Percentiles rank a stretch among this genome's conserved stretches.
Evolutionary conservation across 2,329 filamentous ascomycete genomes (phyloP).

Genomic region (Fusarium austroafricanum): DNA sequence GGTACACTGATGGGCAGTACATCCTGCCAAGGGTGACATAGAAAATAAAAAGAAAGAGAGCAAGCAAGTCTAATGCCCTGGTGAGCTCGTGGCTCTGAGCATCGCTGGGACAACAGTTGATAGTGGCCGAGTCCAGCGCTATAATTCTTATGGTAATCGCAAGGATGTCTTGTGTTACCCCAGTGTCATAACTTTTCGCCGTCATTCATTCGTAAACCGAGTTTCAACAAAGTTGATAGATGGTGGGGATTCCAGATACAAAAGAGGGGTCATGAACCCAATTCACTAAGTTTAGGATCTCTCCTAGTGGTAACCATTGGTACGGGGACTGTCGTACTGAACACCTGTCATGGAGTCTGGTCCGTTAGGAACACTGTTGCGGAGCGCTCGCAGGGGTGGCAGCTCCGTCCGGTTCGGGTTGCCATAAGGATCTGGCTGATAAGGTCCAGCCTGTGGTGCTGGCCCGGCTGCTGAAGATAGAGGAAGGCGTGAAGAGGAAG

Average conservation of each 20-base stretch:
- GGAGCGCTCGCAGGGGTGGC: constrained; percentile 67
- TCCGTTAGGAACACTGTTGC: constrained; percentile 54
- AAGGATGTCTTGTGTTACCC: constrained; percentile 27
- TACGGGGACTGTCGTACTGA: constrained; percentile 66
- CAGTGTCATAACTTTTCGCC: constrained; percentile 44
- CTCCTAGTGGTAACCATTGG: constrained; percentile 60
- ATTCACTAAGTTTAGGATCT: constrained; percentile 46
- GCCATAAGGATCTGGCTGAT: constrained; percentile 49
- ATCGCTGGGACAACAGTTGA: constrained; percentile 13
- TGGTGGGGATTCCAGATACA: constrained; percentile 1
- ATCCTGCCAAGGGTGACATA: constrained; percentile 14
- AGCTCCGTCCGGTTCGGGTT: constrained; percentile 60
- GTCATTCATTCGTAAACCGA: constrained; percentile 45
- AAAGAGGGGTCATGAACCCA: not conserved
- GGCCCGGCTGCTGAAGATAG: constrained; percentile 35
- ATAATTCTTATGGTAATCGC: constrained; percentile 25
- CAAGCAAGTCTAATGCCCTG: constrained; percentile 38
- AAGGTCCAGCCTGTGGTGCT: constrained; percentile 41
- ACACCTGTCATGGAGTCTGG: constrained; percentile 75
- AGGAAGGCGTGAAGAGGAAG: constrained; percentile 44
- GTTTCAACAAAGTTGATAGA: constrained; percentile 31
- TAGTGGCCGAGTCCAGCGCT: constrained; percentile 16
- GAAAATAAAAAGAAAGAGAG: constrained; percentile 18
- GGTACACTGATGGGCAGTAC: constrained; percentile 25
- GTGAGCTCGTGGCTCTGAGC: constrained; percentile 23